Evolutionary conservation across 1,284 basidiomycete genomes (phyloP).

Genomic region (Tylopilus sp.): DNA sequence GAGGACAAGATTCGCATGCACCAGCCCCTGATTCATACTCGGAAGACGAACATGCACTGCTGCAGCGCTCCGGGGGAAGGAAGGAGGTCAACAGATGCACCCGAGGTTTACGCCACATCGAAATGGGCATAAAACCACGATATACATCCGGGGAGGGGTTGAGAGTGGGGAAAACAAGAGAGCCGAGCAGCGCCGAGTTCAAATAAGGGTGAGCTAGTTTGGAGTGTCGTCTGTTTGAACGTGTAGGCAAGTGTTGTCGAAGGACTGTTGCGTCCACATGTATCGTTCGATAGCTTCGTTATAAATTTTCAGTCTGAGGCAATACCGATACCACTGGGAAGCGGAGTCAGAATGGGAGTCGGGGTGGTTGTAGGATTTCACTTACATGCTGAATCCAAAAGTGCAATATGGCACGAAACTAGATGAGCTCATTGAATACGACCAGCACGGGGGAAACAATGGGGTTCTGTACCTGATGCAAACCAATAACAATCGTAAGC

Average conservation of each 20-base stretch:
- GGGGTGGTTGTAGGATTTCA: no score
- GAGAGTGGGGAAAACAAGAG: not conserved
- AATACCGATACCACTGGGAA: constrained; percentile 5
- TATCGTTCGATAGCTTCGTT: constrained; percentile 5
- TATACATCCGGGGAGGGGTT: constrained; percentile 5
- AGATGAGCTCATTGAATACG: not conserved
- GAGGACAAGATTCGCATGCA: constrained; percentile 9
- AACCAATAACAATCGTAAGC: no score
- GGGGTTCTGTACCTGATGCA: not conserved
- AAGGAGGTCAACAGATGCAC: constrained; percentile 5
- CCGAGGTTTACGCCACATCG: constrained; percentile 10
- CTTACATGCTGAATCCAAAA: constrained; percentile 3
- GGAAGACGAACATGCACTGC: constrained; percentile 15
- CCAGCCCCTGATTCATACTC: constrained; percentile 12
- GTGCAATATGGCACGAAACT: constrained; percentile 1
- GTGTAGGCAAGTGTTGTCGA: constrained; percentile 13
- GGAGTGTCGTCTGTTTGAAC: constrained; percentile 16
- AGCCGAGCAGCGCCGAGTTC: constrained; percentile 11
- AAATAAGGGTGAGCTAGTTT: constrained; percentile 16
- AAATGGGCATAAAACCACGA: constrained; percentile 14
- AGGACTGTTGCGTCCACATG: constrained; percentile 12
- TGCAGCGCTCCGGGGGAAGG: not conserved
- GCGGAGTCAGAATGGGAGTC: not conserved
- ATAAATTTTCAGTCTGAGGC: constrained; percentile 17
- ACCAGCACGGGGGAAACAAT: not conserved